Evolutionary conservation across 1,139 yeast species (phyloP), one percentile per base, ranked within the genome.

Genomic region (Suhomyces chickasaworum): DNA sequence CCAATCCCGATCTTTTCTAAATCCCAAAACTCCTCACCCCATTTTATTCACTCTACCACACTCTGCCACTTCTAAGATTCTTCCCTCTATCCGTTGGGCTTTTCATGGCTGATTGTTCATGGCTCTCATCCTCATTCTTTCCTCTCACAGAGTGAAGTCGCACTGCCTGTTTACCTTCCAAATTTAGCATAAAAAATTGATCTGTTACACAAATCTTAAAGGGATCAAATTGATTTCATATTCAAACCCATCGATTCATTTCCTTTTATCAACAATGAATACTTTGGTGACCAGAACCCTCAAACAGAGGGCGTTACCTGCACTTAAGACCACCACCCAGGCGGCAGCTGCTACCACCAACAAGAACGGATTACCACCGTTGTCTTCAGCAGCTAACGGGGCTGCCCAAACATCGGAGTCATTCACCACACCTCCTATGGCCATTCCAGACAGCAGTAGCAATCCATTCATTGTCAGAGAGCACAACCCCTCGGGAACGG

Each of bases 401-500:
- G 38, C 38, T 4, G 27, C 41, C 15, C 44, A 62, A 18, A 37
- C 52, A 21, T 23, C 49, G 7, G 48, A 62, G 1, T 48, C 69
- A 7, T 66, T 60, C 56, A 64, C 84, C 10, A 76, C 83, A 0
- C 89, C 90, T 0, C 58, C 78, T 0, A 74, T 86, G n/a, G 70
- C 80, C 1, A 86, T 87, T 4, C 95, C 95, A 0, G 68, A 83
- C 22, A 73, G 73, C 32, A 58, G 61, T 37, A 62, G 69, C 41
- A 45, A 87, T 63, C 96, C 96, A 9, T 83, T 76, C 58, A 73
- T 88, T 31, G 64, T 76, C 52, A 65, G 73, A 42, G 69, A 80
- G 10, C 63, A 59, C 29, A 71, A 75, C 44, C 87, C 89, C 1
- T 73, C 78, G 44, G 95, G 96, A 1, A 84, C 93, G 0, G 90